Evolutionary conservation across 2,329 filamentous ascomycete species (phyloP), one percentile per base, ranked within the genome.

Genomic region (Neophaeococcomyces aloes): DNA sequence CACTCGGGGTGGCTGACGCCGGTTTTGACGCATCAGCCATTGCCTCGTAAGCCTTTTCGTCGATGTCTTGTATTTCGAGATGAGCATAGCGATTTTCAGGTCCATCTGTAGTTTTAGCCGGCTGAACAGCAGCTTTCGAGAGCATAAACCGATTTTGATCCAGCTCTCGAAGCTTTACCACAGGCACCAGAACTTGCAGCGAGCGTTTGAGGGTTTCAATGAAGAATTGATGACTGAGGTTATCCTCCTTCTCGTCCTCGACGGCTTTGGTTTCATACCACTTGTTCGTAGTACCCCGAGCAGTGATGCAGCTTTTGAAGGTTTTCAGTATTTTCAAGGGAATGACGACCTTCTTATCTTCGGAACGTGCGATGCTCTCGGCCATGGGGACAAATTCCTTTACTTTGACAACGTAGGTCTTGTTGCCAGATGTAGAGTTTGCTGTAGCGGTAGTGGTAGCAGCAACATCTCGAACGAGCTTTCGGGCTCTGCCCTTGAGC

Each of bases 291-390:
- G 15, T 11, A 19, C 33, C 15, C 8, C 33, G 15, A 19, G 33
- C 30, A 33, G 17, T 19, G 19, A 35, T 35, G 33, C 33, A 35
- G 33, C 19, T 35, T 19, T 35, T 35, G 33, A 35, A 35, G 11
- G 15, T 35, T 19, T 35, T 35, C 14, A 35, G 15, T 10, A 35
- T 35, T 5, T 19, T 19, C 15, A 35, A 19, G 8, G 33, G 33
- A 19, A 35, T 35, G 3, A 35, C 6, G n/a, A 35, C 11, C 5
- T 15, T 35, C 15, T 3, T 35, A 5, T 35, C 33, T 19, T 35
- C 19, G 3, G 33, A 35, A 11, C 19, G 13, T 3, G 17, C 33
- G 5, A 35, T 19, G 8, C n/a, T 17, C 19, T 35, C 13, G 15
- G 33, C 33, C 33, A 35, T 35, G 5, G 33, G 33, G 14, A 35